Base-by-base conservation (phyloP, 1,284 basidiomycete genomes). In the Puccinia novopanici region DNA sequence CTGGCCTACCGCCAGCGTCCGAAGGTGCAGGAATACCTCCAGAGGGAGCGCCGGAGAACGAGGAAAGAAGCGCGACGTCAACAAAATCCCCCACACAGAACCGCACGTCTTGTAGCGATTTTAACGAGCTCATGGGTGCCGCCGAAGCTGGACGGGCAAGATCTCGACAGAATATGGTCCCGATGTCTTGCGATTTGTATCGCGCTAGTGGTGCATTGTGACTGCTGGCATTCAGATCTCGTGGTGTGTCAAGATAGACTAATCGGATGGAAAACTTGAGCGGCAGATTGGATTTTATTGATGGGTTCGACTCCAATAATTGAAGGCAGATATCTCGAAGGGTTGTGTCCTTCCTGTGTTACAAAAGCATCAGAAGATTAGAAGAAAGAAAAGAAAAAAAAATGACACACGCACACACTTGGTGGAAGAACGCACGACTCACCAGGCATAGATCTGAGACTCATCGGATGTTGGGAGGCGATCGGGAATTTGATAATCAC, bases 291-390 rank as follows among this genome's bases (percentile, higher is more conserved):
- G 45, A 30, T 59, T 71, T 70, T 22, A 79, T 48, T 15, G 76
- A 24, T 40, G 76, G 54, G 40, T 48, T 71, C 19, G 65, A 68
- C n/a, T 79, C 76, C 22, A 71, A 30, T 4, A 79, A 1, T 52
- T 79, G 76, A 52, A 79, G 68, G 61, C 76, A 79, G 30, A 79
- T 70, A 12, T 79, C 76, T 55, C 76, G 65, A 34, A 79, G 67
- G 27, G 76, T 79, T 37, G 76, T 79, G 67, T 79, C 76, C 45
- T 71, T 79, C 68, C 76, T 79, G 19, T 6, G 17, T 74, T 2
- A 57, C 45, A 52, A 54, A 10, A 67, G n/a, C 12, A 45, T 40
- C 37, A 19, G 24, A 24, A 37, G 2, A 27, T 24, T 34, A n/a
- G 67, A 17, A 15, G 50, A 52, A 52, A 52, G 50, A 54, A 40